Base-by-base conservation (phyloP, 805 yeast species). In the Wickerhamiella dianesei region DNA sequence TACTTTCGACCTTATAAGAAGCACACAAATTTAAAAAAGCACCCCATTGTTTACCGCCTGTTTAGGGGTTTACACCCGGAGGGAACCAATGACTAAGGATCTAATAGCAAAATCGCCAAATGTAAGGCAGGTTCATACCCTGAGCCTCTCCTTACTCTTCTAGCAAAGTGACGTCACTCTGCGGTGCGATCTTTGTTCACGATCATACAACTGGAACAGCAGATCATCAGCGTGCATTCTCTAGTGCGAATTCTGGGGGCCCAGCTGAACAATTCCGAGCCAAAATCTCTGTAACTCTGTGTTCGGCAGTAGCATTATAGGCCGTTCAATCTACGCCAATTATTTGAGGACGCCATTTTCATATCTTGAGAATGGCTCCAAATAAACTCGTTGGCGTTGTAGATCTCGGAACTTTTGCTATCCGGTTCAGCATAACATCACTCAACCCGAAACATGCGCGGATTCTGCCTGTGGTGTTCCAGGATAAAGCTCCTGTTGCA, bases 391-490 rank as follows among this genome's bases (percentile, higher is more conserved):
- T 42, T n/a, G 53, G 53, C 12, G 50, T 82, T 41, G 86, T 80
- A 2, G 88, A 82, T 59, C 79, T 82, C 18, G 89, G 88, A 6
- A 78, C 88, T 17, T 79, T 80, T 57, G 88, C 85, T 36, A 73
- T 82, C 41, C 66, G 88, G 45, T 80, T 82, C 57, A 75, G 83
- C 39, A 80, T 82, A 37, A 76, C 85, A 16, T 79, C 86, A 2
- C 70, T 75, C 43, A 80, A 82, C 2, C 68, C 80, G 1, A 79
- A 74, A 50, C 82, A 79, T 59, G 84, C 85, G 1, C 69, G 92
- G 50, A 77, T 79, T 3, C 75, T 82, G 74, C 89, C 92, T 0
- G 79, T 85, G 58, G 77, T 81, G 9, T 82, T 77, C 63, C 83
- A 81, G 52, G 89, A 82, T 54, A 64, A 87, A 42, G 71, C 81